Base-by-base conservation (phyloP, 768 basidiomycete species). In the Hericium coralloides region DNA sequence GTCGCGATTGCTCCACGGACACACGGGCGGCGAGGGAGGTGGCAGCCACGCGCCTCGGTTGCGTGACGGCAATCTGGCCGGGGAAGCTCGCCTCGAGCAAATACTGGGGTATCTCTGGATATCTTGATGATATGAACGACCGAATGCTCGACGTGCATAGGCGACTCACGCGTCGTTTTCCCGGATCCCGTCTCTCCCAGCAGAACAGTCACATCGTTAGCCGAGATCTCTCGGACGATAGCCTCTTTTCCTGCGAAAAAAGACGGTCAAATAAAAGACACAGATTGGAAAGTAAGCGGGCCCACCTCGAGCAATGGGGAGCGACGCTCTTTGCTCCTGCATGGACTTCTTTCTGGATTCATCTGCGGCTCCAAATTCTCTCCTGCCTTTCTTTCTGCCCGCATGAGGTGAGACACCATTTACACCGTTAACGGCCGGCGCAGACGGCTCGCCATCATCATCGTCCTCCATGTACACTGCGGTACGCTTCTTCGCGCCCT, bases 161-260 rank as follows among this genome's bases (percentile, higher is more conserved):
- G 45, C 37, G 23, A 84, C 92, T 65, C 70, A 95, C 95, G 95
- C 51, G 97, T 99, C 0, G 95, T 95, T 74, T 99, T 99, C 60
- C 97, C 97, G 18, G 94, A 97, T 12, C 97, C 97, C 0, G 97
- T 98, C 72, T 99, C 97, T 39, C 95, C 97, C 2, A 99, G 79
- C 9, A 99, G 80, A 47, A 98, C 83, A 1, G 86, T 89, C 7
- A 92, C 86, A 67, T 93, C 88, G 74, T 91, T 86, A 60, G 83
- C 78, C 31, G 72, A 70, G 53, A 95, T 84, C 68, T 85, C 85
- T 57, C 81, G 76, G 26, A 92, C 71, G 26, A 95, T 77, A 26
- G 85, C 83, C 22, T 90, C 86, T 67, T 79, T 83, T 56, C 90
- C 92, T 92, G 61, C 55, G 20, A 45, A 59, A 3, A 17, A 31